Evolutionary conservation across 495 filamentous ascomycete genomes (phyloP).

Genomic region (Clohesyomyces aquaticus): DNA sequence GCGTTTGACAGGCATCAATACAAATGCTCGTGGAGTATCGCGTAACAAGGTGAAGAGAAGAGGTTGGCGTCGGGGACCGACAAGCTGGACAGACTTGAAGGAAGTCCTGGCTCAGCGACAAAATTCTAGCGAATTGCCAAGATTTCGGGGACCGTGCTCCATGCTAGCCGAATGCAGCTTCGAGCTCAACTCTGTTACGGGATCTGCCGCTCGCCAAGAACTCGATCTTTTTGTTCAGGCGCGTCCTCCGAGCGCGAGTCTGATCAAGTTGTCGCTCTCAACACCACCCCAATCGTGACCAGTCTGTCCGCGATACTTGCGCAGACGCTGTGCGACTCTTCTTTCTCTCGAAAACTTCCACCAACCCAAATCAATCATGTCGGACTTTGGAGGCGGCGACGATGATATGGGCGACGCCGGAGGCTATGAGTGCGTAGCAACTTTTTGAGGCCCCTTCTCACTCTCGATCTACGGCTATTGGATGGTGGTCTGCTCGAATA

Average conservation of each 20-base stretch:
- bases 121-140: constrained; percentile 9
- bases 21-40: neutral
- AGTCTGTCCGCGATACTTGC: no score
- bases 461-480: neutral
- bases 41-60: no score
- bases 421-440: constrained; percentile 35
- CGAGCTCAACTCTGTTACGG: neutral
- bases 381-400: constrained; percentile 75
- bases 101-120: no score
- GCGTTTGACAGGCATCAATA: constrained; percentile 28
- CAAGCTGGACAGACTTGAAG: no score
- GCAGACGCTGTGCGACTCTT: no score
- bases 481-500: neutral
- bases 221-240: neutral
- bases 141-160: neutral
- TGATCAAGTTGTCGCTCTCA: neutral
- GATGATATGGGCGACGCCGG: constrained; percentile 50
- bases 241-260: neutral
- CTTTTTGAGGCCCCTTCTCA: neutral
- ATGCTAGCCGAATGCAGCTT: neutral
- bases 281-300: no score
- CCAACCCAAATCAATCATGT: constrained; percentile 59
- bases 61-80: neutral
- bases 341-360: neutral
- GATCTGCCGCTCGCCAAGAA: neutral